Conservation (phyloP, 257 asterid genomes). For the Solanum pennellii region DNA sequence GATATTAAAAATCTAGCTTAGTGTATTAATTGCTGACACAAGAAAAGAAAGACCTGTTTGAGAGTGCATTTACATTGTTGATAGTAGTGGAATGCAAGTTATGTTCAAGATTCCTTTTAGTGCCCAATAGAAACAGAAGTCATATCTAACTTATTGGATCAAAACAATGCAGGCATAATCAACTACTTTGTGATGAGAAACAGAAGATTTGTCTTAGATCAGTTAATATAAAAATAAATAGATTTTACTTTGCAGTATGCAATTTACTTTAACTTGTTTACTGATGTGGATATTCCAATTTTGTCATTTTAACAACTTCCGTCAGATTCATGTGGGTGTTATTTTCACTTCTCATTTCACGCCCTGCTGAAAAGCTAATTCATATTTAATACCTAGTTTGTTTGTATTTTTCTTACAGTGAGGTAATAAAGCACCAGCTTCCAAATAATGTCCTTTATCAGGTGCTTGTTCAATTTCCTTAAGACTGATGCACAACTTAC, state of each 20-base stretch:
- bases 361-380: not conserved
- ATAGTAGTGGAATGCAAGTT: not conserved
- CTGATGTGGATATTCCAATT: not conserved
- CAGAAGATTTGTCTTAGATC: not conserved
- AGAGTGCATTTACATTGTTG: not conserved
- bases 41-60: not conserved
- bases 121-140: not conserved
- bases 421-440: constrained; percentile 54
- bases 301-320: not conserved
- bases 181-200: not conserved
- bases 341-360: not conserved
- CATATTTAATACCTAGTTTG: not conserved
- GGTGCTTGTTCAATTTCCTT: constrained; percentile 23
- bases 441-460: constrained; percentile 48
- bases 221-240: not conserved
- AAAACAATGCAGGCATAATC: not conserved
- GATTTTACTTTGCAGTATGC: not conserved
- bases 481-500: not conserved
- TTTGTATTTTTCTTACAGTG: constrained; percentile 36
- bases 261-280: not conserved
- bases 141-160: not conserved
- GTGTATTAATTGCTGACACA: not conserved
- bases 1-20: not conserved
- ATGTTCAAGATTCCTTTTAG: not conserved
- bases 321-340: not conserved